Evolutionary conservation across 768 basidiomycete species (phyloP).

Genomic region (Boletus barrowsii): DNA sequence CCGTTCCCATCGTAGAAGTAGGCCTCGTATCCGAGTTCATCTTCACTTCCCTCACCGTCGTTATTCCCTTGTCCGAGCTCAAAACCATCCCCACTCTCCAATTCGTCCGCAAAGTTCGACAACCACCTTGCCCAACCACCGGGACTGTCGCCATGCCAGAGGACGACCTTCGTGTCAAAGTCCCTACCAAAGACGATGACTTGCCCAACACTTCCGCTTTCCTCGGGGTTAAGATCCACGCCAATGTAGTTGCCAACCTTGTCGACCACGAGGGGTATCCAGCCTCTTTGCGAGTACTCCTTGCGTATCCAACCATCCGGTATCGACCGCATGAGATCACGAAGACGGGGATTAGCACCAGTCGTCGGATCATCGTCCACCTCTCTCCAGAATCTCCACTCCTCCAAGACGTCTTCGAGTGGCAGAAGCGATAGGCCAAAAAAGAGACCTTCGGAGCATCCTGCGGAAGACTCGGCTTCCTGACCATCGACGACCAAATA

Average conservation of each 20-base stretch:
- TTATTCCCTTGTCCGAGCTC: constrained; percentile 60
- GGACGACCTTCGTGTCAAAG: constrained; percentile 95
- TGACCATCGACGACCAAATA: constrained; percentile 90
- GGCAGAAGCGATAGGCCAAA: constrained; percentile 94
- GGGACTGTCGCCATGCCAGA: constrained; percentile 88
- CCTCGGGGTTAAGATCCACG: constrained; percentile 86
- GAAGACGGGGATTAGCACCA: constrained; percentile 72
- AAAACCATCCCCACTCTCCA: constrained; percentile 87
- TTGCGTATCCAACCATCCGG: constrained; percentile 86
- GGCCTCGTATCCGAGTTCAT: constrained; percentile 80
- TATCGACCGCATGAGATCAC: constrained; percentile 80
- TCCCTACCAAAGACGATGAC: constrained; percentile 99
- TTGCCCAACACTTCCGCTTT: constrained; percentile 76
- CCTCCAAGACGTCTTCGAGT: constrained; percentile 88
- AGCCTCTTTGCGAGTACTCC: constrained; percentile 91
- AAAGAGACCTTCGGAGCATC: constrained; percentile 88
- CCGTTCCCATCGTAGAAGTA: constrained; percentile 84
- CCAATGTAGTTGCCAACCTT: constrained; percentile 96
- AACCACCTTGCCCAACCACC: constrained; percentile 96
- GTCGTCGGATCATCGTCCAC: constrained; percentile 87
- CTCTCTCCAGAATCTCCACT: constrained; percentile 96
- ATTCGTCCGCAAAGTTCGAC: constrained; percentile 84
- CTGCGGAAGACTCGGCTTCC: constrained; percentile 85
- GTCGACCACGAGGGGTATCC: constrained; percentile 94
- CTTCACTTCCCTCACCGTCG: constrained; percentile 75